These are phyloP conservation scores for Penicillium concentricum DNA, from an alignment of 2,329 filamentous ascomycete genomes.

Conservation along the genomic window DNA sequence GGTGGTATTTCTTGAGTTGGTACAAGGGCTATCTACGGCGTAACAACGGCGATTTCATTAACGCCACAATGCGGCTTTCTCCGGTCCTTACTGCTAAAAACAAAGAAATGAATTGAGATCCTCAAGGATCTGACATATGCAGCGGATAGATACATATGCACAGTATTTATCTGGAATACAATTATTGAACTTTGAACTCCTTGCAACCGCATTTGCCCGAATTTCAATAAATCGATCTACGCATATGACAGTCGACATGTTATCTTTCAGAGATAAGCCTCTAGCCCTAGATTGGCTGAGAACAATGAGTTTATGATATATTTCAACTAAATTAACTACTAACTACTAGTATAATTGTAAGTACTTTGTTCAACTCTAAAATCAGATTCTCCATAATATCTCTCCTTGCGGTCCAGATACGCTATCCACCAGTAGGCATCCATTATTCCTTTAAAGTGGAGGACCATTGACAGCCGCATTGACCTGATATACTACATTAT, in stretches of 20 bases:
- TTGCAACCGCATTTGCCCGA: too few relatives aligned
- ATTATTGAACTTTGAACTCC: not conserved
- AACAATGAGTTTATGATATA: not conserved
- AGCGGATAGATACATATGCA: too few relatives aligned
- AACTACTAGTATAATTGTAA: too few relatives aligned
- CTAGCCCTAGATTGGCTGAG: not conserved
- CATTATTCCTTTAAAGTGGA: not conserved
- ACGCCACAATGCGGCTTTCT: too few relatives aligned
- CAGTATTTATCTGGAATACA: not conserved
- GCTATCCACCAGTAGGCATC: not conserved
- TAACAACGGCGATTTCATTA: too few relatives aligned
- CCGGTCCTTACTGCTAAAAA: too few relatives aligned
- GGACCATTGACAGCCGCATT: too few relatives aligned
- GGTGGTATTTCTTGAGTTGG: too few relatives aligned
- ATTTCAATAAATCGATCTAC: not conserved
- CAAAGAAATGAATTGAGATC: too few relatives aligned
- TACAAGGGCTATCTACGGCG: too few relatives aligned
- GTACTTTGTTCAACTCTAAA: not conserved
- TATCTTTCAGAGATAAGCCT: not conserved
- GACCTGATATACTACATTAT: too few relatives aligned
- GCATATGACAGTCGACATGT: not conserved
- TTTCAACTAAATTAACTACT: not conserved
- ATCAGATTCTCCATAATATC: not conserved
- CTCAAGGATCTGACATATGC: too few relatives aligned
- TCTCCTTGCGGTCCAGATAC: constrained; percentile 5